Percentiles rank a stretch among this genome's conserved stretches.
Conservation (phyloP, 306 rosid species). For the Quercus ilex region DNA sequence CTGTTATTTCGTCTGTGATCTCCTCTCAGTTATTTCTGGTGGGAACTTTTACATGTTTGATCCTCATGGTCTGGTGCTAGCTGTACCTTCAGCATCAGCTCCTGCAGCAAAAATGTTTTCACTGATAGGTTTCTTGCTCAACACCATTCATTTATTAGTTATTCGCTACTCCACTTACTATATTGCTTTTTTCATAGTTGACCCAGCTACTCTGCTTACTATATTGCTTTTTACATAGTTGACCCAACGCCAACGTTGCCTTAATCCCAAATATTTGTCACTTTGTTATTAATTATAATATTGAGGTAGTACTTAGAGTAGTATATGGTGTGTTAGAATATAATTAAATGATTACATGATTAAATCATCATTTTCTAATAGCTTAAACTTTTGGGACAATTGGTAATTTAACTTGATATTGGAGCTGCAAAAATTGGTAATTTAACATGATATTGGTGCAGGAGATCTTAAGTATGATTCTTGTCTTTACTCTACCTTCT, state of each 20-base stretch:
- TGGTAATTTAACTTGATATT: no score
- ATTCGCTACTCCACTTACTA: background rate
- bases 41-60: slow-evolving; percentile 91
- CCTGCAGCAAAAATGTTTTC: slow-evolving; percentile 87
- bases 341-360: no score
- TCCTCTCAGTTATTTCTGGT: slow-evolving; percentile 78
- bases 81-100: slow-evolving; percentile 59
- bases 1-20: slow-evolving; percentile 79
- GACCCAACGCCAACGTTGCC: background rate
- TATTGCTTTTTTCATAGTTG: background rate
- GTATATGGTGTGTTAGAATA: no score
- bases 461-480: no score
- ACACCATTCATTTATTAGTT: background rate
- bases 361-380: no score
- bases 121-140: slow-evolving; percentile 56
- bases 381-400: no score
- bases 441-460: no score
- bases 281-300: background rate
- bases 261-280: background rate
- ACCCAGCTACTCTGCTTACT: background rate
- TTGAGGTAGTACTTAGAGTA: background rate
- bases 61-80: slow-evolving; percentile 76
- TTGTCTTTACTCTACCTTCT: no score
- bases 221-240: background rate
- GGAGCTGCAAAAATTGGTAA: no score